Evolutionary conservation across 139 green algal species (phyloP).

Genomic region (Tetratostichococcus sp.): DNA sequence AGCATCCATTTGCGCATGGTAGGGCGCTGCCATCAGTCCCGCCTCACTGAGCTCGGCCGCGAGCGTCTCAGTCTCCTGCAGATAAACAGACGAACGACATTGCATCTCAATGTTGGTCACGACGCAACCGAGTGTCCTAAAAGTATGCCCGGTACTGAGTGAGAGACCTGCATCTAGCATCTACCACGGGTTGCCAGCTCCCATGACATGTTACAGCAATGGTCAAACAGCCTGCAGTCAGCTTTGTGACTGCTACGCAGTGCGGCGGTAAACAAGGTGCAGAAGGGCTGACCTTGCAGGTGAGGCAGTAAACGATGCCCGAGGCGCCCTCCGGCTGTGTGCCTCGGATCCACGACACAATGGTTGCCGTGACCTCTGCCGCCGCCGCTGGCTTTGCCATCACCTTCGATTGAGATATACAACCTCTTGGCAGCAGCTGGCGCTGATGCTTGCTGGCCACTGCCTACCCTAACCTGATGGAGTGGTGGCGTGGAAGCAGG

Average conservation of each 20-base stretch:
- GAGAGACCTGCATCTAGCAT: no score
- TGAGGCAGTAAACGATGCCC: conserved; percentile 90
- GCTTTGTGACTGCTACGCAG: no score
- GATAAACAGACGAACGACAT: background rate
- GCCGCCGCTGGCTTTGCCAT: conserved; percentile 26
- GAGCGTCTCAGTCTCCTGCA: conserved; percentile 15
- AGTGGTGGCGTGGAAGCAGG: no score
- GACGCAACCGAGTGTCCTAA: no score
- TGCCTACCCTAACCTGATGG: no score
- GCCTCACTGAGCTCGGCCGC: conserved; percentile 36
- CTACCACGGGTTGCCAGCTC: no score
- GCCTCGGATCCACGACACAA: conserved; percentile 43
- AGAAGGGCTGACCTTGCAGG: conserved; percentile 43
- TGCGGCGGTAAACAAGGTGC: background rate
- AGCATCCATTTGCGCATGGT: conserved; percentile 84
- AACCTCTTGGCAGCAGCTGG: no score
- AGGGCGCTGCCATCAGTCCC: conserved; percentile 54
- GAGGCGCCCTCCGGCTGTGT: conserved; percentile 37
- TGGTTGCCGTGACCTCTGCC: conserved; percentile 20
- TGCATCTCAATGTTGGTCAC: no score
- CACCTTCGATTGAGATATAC: conserved; percentile 34
- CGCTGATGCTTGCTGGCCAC: no score
- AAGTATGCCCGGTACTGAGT: no score
- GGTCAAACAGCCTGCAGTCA: no score
- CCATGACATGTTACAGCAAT: no score